phyloP scores from a whole-genome alignment of 1,139 yeast species.

The Meyerozyma sp. region DNA sequence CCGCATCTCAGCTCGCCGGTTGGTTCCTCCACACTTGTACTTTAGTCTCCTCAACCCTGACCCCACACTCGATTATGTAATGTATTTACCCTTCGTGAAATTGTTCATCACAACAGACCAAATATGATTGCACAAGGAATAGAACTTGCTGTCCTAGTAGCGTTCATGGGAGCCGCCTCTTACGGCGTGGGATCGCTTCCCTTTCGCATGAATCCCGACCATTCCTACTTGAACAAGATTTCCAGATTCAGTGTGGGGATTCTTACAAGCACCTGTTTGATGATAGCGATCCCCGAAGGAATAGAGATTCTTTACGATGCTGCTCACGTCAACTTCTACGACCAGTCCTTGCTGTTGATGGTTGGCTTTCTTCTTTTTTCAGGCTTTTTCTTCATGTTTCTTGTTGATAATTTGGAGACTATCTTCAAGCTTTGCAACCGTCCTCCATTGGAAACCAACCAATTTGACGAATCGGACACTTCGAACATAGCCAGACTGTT shows the following conservation, averaged over 20 bases:
- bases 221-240: slow-evolving; percentile 8
- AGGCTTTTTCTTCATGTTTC: slow-evolving; percentile 51
- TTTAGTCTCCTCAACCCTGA: neutral
- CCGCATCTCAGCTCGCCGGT: too few relatives aligned
- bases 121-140: neutral
- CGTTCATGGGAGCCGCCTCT: slow-evolving; percentile 8
- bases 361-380: slow-evolving; percentile 31
- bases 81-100: neutral
- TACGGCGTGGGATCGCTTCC: slow-evolving; percentile 27
- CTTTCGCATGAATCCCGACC: slow-evolving; percentile 18
- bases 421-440: slow-evolving; percentile 1
- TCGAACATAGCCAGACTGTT: neutral
- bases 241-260: slow-evolving; percentile 60
- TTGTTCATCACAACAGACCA: neutral
- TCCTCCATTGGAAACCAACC: neutral
- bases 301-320: slow-evolving; percentile 40
- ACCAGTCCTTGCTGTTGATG: slow-evolving; percentile 12
- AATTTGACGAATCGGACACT: neutral
- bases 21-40: too few relatives aligned
- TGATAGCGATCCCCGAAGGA: slow-evolving; percentile 72
- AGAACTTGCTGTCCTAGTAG: slow-evolving; percentile 2
- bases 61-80: neutral
- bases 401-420: slow-evolving; percentile 33
- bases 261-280: slow-evolving; percentile 56
- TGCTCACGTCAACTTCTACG: slow-evolving; percentile 8